Evolutionary conservation across 208 protist species (phyloP).

Genomic region (Leishmania tropica): DNA sequence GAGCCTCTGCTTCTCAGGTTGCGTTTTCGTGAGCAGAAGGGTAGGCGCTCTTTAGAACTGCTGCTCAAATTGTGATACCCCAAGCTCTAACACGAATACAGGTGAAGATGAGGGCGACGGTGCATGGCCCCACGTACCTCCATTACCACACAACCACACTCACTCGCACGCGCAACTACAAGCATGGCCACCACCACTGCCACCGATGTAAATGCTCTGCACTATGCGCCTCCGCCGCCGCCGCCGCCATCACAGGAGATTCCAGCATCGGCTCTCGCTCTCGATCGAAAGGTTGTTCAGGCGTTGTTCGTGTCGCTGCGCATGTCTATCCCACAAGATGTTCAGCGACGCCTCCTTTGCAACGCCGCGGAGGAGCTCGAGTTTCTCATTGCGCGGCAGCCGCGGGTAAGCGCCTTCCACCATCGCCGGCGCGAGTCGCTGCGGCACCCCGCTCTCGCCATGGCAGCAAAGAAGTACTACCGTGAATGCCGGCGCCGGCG

Average conservation of each 20-base stretch:
- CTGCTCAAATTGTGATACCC: background rate
- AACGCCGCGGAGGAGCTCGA: slow-evolving; percentile 62
- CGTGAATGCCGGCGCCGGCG: slow-evolving; percentile 33
- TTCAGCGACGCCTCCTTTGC: slow-evolving; percentile 43
- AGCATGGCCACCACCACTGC: background rate
- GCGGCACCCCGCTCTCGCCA: slow-evolving; percentile 81
- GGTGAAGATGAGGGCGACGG: background rate
- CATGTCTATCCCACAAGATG: slow-evolving; percentile 58
- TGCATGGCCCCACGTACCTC: background rate
- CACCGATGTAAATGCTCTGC: background rate
- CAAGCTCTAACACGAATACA: background rate
- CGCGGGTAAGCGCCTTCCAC: slow-evolving; percentile 68
- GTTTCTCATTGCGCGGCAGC: slow-evolving; percentile 72
- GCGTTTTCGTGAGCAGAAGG: background rate
- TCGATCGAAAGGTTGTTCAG: slow-evolving; percentile 38
- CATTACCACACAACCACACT: background rate
- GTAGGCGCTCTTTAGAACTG: background rate
- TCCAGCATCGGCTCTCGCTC: background rate
- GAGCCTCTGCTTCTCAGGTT: background rate
- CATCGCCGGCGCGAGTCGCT: slow-evolving; percentile 72
- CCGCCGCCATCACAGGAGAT: background rate
- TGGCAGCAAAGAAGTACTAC: slow-evolving; percentile 78
- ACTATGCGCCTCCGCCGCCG: background rate
- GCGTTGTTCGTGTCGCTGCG: slow-evolving; percentile 70
- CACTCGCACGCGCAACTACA: background rate